Evolutionary conservation across 331 rosid genomes (phyloP).

Genomic region (Phaseolus coccineus): DNA sequence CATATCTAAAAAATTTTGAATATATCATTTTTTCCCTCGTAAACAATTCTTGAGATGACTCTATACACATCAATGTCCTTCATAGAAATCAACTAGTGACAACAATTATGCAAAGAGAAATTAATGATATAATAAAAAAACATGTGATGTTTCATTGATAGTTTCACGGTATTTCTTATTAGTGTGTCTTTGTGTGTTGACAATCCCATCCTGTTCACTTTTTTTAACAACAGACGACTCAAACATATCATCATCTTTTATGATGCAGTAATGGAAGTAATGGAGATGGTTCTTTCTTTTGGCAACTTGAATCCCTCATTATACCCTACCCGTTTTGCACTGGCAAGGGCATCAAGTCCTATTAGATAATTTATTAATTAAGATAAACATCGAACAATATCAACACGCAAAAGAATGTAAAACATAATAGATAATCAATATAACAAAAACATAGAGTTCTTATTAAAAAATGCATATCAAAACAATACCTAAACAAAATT

Average conservation of each 20-base stretch:
- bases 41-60: too few relatives aligned
- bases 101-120: not conserved
- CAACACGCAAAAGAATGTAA: not conserved
- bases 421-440: not conserved
- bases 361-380: constrained; percentile 32
- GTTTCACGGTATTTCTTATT: constrained; percentile 72
- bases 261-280: constrained; percentile 69
- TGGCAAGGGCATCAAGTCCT: constrained; percentile 94
- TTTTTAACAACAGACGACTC: constrained; percentile 58
- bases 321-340: constrained; percentile 71
- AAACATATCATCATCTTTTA: constrained; percentile 68
- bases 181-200: constrained; percentile 43
- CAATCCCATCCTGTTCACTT: constrained; percentile 40
- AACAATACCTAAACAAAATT: constrained; percentile 69
- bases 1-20: too few relatives aligned
- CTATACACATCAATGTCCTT: not conserved
- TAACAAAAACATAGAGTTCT: not conserved
- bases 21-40: too few relatives aligned
- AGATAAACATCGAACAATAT: not conserved
- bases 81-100: not conserved
- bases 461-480: constrained; percentile 20
- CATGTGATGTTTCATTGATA: constrained; percentile 51
- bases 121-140: not conserved
- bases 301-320: constrained; percentile 89
- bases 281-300: constrained; percentile 62